A percentile compares a stretch with the other conserved stretches of the same genome.
Evolutionary conservation across 352 stramenopile species (phyloP).

Genomic region (Globisporangium polare): DNA sequence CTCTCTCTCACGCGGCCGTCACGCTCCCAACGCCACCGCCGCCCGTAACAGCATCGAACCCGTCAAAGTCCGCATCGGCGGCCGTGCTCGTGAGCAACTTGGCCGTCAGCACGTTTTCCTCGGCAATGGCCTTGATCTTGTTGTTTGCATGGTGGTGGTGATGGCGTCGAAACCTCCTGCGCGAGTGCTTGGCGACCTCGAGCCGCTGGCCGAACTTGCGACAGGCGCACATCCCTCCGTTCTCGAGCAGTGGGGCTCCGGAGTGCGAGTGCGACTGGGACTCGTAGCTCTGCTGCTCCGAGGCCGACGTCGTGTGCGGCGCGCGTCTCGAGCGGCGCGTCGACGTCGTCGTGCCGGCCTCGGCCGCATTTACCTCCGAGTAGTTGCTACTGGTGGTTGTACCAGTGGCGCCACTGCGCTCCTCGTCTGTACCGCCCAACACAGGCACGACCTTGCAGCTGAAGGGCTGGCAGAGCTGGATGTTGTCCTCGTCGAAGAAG

Average conservation of each 20-base stretch:
- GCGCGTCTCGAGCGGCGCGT: slow-evolving; percentile 5
- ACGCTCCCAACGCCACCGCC: not conserved
- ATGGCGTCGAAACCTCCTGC: slow-evolving; percentile 13
- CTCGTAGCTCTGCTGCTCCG: slow-evolving; percentile 5
- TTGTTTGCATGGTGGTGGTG: not conserved
- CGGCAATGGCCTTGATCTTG: slow-evolving; percentile 9
- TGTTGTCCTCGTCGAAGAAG: slow-evolving; percentile 28
- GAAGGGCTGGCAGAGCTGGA: slow-evolving; percentile 21
- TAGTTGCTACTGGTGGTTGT: not conserved
- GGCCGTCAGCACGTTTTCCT: slow-evolving; percentile 17
- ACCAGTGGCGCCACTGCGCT: not conserved
- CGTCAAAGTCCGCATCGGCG: not conserved
- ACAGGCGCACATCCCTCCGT: slow-evolving; percentile 14
- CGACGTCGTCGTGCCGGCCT: not conserved
- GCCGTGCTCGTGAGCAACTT: slow-evolving; percentile 7
- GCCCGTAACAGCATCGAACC: not conserved
- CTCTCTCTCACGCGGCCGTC: not conserved
- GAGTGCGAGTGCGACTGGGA: slow-evolving; percentile 5
- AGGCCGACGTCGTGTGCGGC: slow-evolving; percentile 1
- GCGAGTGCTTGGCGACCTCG: slow-evolving; percentile 12
- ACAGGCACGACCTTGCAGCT: slow-evolving; percentile 4
- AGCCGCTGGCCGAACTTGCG: slow-evolving; percentile 17
- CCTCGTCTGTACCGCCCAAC: not conserved
- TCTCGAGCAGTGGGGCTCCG: slow-evolving; percentile 3
- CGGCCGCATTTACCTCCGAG: not conserved